These are phyloP conservation scores for Pichia sp. DNA, from an alignment of 1,139 yeast species.

Conservation along the genomic window DNA sequence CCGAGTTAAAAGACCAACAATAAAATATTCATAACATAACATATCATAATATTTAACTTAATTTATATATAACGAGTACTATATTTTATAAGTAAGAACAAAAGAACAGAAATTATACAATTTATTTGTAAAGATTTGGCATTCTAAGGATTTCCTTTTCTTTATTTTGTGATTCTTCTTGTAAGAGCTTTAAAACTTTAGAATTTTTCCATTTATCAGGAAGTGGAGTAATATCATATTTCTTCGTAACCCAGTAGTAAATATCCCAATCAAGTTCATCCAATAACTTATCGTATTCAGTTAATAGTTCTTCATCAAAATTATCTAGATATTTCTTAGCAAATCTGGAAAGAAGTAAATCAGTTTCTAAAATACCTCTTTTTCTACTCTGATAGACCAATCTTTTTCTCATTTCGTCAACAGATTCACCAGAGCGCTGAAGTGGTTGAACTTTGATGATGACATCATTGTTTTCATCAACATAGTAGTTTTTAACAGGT, in stretches of 20 bases:
- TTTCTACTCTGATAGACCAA: slow-evolving; percentile 86
- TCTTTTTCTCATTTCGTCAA: slow-evolving; percentile 76
- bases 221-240: slow-evolving; percentile 71
- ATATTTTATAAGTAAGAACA: not conserved
- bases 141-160: slow-evolving; percentile 72
- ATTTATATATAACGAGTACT: not conserved
- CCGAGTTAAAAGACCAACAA: slow-evolving; percentile 1
- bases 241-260: slow-evolving; percentile 93
- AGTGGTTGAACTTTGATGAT: slow-evolving; percentile 65
- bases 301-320: slow-evolving; percentile 61
- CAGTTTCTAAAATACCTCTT: slow-evolving; percentile 93
- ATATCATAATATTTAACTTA: not conserved
- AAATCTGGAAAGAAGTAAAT: slow-evolving; percentile 74
- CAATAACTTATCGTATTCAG: slow-evolving; percentile 76
- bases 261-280: slow-evolving; percentile 98
- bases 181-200: slow-evolving; percentile 55
- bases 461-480: slow-evolving; percentile 30
- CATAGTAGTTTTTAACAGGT: slow-evolving; percentile 17
- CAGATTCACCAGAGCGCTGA: slow-evolving; percentile 65
- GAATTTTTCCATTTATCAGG: slow-evolving; percentile 81
- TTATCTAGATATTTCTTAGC: slow-evolving; percentile 64
- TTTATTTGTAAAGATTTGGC: slow-evolving; percentile 43
- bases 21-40: not conserved
- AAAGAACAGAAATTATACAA: not conserved
- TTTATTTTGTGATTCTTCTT: slow-evolving; percentile 67